Evolutionary conservation across 345 rosid genomes (phyloP), one percentile per base, ranked within the genome.

Genomic region (Microthlaspi erraticum): DNA sequence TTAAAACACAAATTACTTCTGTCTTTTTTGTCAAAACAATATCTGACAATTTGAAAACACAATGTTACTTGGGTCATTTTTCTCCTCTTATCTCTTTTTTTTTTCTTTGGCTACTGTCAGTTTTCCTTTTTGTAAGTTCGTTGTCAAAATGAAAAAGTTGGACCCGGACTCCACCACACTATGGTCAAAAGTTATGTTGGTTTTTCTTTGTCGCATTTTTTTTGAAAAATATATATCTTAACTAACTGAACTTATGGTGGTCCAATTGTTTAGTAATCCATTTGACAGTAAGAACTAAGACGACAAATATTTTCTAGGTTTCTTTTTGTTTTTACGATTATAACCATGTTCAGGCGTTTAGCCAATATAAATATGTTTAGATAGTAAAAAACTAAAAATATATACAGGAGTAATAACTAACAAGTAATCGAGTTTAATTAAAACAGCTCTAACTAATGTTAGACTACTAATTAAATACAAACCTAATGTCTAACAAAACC

Each of bases 101-200:
- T 36, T 8, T 36, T 51, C 9, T 52, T 52, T 29, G 18, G 5
- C 11, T 29, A 13, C 3, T 1, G 17, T 31, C 62, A 36, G 3
- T 1, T 36, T 20, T 59, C 62, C 18, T 60, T 19, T 60, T 61
- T 14, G 10, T 29, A 1, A 29, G 52, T 29, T 12, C 5, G 38
- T 53, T 14, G 42, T 55, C 0, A 41, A 42, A 41, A 59, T 6
- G 23, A 59, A 44, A 58, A 37, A 6, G 0, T 7, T 60, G 66
- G 50, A 42, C 66, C 37, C n/a, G 23, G 23, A 60, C 38, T 42
- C 38, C 66, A 42, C 51, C 43, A 44, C 66, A 42, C 38, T 60
- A 44, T 26, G 12, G 34, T 13, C 13, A 41, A 33, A 55, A 46
- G 51, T 7, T 26, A 3, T 5, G 9, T 51, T 51, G 18, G 34